Base-by-base conservation (phyloP, 1,139 yeast species). In the Arxiozyma slooffiae region DNA sequence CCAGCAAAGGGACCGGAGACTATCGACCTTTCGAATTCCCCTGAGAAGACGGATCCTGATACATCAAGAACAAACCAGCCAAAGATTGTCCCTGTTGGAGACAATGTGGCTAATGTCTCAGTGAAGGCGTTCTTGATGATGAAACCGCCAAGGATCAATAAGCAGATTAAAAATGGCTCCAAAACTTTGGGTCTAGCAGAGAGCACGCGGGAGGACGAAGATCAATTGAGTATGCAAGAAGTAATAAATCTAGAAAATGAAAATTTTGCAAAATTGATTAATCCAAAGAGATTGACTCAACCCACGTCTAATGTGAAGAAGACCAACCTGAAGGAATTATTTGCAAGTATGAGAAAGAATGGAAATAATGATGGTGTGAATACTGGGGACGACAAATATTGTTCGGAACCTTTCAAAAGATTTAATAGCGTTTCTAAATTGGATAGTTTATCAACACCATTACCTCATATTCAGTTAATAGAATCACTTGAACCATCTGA, bases 41-140 rank as follows among this genome's bases (percentile, higher is more conserved):
- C 38, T 5, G 17, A 30, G 6, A 38, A 45, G 11, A 18, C 20
- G 30, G 34, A 24, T 11, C 6, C 21, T 16, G 21, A 17, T 26
- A 20, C 23, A 6, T n/a, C 17, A 9, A 42, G 50, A 24, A 48
- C 56, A 11, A 46, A 50, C 1, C 47, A 41, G n/a, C n/a, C 46
- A 4, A 51, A 51, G 24, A 48, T 54, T 21, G 11, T 41, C 6
- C 57, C 58, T 11, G 46, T 24, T 8, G 47, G 51, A 3, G 45
- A 50, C 7, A 51, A 47, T 16, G 53, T 48, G 34, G 44, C 46
- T 8, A 43, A 44, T 18, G 52, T 45, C 47, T 57, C 62, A 11
- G 57, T 58, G 8, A 55, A 55, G 24, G 52, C 51, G 46, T 57
- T 60, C 24, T 48, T 60, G n/a, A 55, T 57, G 57, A 49, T 41